phyloP scores from a whole-genome alignment of 148 eudicot species.

The Spergularia marina region DNA sequence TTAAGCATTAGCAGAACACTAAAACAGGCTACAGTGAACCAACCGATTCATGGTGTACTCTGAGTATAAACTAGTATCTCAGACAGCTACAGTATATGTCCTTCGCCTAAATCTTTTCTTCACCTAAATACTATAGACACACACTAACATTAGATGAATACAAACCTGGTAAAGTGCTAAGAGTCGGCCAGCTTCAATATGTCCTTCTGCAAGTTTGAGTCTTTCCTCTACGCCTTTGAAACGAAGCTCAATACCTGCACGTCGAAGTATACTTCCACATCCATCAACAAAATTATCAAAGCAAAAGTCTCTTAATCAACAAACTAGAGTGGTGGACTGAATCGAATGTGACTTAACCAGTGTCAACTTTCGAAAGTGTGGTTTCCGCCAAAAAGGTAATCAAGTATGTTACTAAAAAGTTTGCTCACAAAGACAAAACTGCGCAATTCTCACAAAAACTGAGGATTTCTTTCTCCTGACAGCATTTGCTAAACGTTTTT shows the following conservation, averaged over 20 bases:
- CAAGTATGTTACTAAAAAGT: background rate
- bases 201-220: constrained; percentile 80
- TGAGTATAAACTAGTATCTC: background rate
- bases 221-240: constrained; percentile 50
- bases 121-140: background rate
- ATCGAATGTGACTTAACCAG: background rate
- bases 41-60: background rate
- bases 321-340: background rate
- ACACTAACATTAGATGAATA: constrained; percentile 1
- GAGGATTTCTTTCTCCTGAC: background rate
- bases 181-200: constrained; percentile 96
- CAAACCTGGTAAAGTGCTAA: constrained; percentile 88
- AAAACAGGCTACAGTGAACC: constrained; percentile 19
- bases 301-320: constrained; percentile 1
- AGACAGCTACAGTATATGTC: background rate
- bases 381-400: background rate
- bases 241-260: constrained; percentile 50
- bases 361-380: background rate
- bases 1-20: constrained; percentile 1
- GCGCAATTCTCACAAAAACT: background rate
- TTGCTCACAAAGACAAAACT: background rate
- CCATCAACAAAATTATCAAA: constrained; percentile 16
- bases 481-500: background rate
- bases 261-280: constrained; percentile 15
- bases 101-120: background rate